These are phyloP conservation scores for Gloeopeniophorella convolvens DNA, from an alignment of 768 basidiomycete genomes.

Conservation along the genomic window DNA sequence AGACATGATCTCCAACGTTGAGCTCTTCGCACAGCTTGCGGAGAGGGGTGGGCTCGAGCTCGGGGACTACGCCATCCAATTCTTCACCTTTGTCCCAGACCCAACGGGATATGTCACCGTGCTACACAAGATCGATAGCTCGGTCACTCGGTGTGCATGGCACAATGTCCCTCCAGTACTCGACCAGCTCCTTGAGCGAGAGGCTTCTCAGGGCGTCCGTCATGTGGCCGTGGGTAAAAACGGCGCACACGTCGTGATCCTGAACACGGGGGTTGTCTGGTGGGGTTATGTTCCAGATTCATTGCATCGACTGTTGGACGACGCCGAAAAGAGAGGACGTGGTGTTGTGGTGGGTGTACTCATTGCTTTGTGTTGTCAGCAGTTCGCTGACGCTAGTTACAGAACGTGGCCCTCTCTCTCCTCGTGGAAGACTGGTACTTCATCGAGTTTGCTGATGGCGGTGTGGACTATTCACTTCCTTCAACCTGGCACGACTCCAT, in stretches of 20 bases:
- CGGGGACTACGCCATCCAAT: conserved; percentile 1
- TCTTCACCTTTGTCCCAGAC: conserved; percentile 11
- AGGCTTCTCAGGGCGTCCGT: conserved; percentile 3
- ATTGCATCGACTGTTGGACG: neutral
- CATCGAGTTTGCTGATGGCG: conserved; percentile 7
- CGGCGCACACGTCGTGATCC: conserved; percentile 5
- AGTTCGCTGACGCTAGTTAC: neutral
- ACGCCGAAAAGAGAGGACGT: neutral
- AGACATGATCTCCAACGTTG: neutral
- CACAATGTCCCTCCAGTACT: conserved; percentile 3
- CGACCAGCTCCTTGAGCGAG: neutral
- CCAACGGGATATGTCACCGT: conserved; percentile 3
- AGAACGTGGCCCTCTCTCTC: conserved; percentile 12
- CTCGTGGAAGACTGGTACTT: conserved; percentile 1
- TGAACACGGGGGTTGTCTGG: conserved; percentile 3
- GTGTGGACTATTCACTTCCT: neutral
- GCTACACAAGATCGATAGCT: neutral
- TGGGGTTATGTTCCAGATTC: conserved; percentile 1
- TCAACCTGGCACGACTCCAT: neutral
- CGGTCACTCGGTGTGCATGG: conserved; percentile 5
- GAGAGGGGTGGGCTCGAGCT: neutral
- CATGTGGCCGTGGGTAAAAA: conserved; percentile 9
- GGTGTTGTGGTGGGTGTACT: neutral
- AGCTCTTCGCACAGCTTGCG: conserved; percentile 1
- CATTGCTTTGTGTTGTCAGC: neutral